Evolutionary conservation across 2,329 filamentous ascomycete genomes (phyloP).

Genomic region (Coleophoma cylindrospora): DNA sequence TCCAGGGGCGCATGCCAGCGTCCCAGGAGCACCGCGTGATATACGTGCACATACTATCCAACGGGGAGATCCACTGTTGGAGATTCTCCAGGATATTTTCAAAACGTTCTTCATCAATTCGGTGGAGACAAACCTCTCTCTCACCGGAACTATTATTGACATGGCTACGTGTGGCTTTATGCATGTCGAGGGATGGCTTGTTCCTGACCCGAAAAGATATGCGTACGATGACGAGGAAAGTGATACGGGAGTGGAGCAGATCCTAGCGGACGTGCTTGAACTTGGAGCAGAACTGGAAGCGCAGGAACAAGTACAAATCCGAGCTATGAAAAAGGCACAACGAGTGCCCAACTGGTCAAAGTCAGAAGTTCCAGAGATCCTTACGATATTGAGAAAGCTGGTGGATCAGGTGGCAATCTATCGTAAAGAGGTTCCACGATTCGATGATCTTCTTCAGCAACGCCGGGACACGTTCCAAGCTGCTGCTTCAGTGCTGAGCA

Average conservation of each 20-base stretch:
- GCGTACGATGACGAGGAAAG: slow-evolving; percentile 44
- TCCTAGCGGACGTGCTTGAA: slow-evolving; percentile 14
- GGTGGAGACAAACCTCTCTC: slow-evolving; percentile 81
- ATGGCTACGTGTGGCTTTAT: slow-evolving; percentile 82
- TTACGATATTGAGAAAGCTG: slow-evolving; percentile 53
- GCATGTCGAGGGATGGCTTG: slow-evolving; percentile 83
- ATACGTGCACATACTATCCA: slow-evolving; percentile 57
- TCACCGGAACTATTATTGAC: slow-evolving; percentile 79
- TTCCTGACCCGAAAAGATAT: slow-evolving; percentile 65
- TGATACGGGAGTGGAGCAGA: slow-evolving; percentile 30
- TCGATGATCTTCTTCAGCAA: slow-evolving; percentile 66
- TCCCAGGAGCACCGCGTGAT: slow-evolving; percentile 56
- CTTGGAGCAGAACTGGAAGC: slow-evolving; percentile 23
- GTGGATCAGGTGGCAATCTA: slow-evolving; percentile 59
- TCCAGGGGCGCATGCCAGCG: slow-evolving; percentile 48
- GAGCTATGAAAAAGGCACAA: slow-evolving; percentile 45
- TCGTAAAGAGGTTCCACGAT: slow-evolving; percentile 61
- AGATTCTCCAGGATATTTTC: slow-evolving; percentile 65
- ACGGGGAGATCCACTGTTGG: slow-evolving; percentile 57
- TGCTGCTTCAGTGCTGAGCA: slow-evolving; percentile 35
- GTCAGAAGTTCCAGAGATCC: slow-evolving; percentile 46
- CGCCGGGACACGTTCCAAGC: slow-evolving; percentile 60
- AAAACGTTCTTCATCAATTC: slow-evolving; percentile 84
- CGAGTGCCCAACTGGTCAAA: slow-evolving; percentile 48
- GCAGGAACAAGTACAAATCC: slow-evolving; percentile 38